Conservation (phyloP, 2,329 filamentous ascomycete genomes). For the Aspergillus sp. region DNA sequence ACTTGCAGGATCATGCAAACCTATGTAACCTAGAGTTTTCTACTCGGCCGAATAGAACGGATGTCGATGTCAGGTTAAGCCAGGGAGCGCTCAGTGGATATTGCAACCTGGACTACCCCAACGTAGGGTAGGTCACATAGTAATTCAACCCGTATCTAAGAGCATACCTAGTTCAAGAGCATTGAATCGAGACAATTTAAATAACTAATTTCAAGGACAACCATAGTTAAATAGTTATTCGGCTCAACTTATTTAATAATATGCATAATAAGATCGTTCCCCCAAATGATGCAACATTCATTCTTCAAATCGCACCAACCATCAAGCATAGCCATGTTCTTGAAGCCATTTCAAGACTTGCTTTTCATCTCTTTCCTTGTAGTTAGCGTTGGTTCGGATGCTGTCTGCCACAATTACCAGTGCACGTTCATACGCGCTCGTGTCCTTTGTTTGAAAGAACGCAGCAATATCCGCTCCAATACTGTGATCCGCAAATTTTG, state of each 20-base stretch:
- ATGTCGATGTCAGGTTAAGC: neutral
- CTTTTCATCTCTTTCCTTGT: constrained; percentile 73
- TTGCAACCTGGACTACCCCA: neutral
- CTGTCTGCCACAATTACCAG: constrained; percentile 83
- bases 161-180: neutral
- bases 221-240: too few species aligned
- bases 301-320: neutral
- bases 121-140: neutral
- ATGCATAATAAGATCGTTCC: neutral
- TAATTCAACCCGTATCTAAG: neutral
- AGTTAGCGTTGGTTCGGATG: constrained; percentile 78
- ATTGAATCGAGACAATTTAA: neutral
- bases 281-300: neutral
- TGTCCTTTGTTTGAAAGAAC: constrained; percentile 89
- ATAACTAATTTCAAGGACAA: neutral
- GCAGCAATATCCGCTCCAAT: constrained; percentile 72
- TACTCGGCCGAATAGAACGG: neutral
- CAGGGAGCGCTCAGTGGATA: neutral
- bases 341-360: constrained; percentile 77
- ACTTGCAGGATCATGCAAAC: neutral
- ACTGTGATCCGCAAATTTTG: constrained; percentile 71
- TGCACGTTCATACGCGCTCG: constrained; percentile 79
- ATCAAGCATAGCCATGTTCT: constrained; percentile 58
- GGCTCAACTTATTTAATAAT: neutral
- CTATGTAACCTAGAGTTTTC: neutral